Percentiles rank a stretch among this genome's conserved stretches.
These are phyloP conservation scores for Phytophthora palmivora DNA, from an alignment of 352 stramenopile genomes.

Conservation along the genomic window DNA sequence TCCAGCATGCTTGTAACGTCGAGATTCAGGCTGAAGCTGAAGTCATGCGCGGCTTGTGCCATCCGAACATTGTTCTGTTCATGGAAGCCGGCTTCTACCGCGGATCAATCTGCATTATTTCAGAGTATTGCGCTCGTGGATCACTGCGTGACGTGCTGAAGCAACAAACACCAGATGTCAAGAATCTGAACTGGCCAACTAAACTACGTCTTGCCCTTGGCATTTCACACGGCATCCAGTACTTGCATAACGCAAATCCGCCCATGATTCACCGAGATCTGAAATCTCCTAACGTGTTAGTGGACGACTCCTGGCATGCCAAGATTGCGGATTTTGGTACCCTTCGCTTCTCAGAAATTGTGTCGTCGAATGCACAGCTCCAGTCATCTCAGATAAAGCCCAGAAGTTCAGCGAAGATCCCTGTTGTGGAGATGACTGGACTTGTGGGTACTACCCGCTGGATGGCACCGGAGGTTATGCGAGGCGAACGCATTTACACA, in stretches of 20 bases:
- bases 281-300: slow-evolving; percentile 91
- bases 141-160: slow-evolving; percentile 96
- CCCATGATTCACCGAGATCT: slow-evolving; percentile 93
- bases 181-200: slow-evolving; percentile 81
- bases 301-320: slow-evolving; percentile 89
- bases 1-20: slow-evolving; percentile 84
- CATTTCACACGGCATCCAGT: slow-evolving; percentile 89
- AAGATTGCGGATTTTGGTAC: slow-evolving; percentile 93
- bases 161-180: slow-evolving; percentile 57
- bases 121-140: slow-evolving; percentile 94
- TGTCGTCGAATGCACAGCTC: slow-evolving; percentile 69
- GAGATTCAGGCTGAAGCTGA: slow-evolving; percentile 87
- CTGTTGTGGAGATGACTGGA: slow-evolving; percentile 80
- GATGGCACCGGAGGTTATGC: slow-evolving; percentile 92
- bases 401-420: slow-evolving; percentile 31
- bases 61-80: slow-evolving; percentile 90
- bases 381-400: slow-evolving; percentile 38
- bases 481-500: slow-evolving; percentile 85
- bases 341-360: slow-evolving; percentile 87
- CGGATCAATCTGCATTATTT: slow-evolving; percentile 94
- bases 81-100: slow-evolving; percentile 90
- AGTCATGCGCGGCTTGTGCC: slow-evolving; percentile 82
- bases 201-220: slow-evolving; percentile 81
- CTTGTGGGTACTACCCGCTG: slow-evolving; percentile 89
- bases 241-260: slow-evolving; percentile 89